A percentile compares a stretch with the other conserved stretches of the same genome.
Conservation (phyloP, 31 red algal genomes). For the Odonthalia washingtoniensis region DNA sequence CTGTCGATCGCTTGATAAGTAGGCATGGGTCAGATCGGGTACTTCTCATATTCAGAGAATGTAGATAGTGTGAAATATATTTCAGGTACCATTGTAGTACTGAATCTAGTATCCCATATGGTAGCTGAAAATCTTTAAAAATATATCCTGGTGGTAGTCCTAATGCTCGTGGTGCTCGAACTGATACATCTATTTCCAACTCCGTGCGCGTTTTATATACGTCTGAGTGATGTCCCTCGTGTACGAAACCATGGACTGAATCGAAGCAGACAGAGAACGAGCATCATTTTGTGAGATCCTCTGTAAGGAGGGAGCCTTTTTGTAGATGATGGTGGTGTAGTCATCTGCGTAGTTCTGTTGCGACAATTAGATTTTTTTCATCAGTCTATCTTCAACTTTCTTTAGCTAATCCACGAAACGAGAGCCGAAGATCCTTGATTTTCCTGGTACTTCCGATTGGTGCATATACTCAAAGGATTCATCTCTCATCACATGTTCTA, state of each 20-base stretch:
- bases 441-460: no score
- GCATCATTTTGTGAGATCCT: background rate
- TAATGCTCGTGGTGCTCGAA: background rate
- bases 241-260: background rate
- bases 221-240: constrained; percentile 26
- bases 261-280: background rate
- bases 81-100: background rate
- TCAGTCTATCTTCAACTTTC: no score
- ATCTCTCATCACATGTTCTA: no score
- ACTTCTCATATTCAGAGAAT: background rate
- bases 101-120: background rate
- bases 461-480: no score
- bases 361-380: no score
- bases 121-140: background rate
- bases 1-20: background rate
- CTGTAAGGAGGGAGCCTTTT: background rate
- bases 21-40: background rate
- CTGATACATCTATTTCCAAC: background rate
- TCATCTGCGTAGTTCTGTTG: constrained; percentile 5
- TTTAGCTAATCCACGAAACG: no score
- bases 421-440: no score
- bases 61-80: background rate
- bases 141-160: background rate
- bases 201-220: constrained; percentile 8
- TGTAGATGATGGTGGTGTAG: background rate